Base-by-base conservation (phyloP, 257 asterid genomes). In the Henckelia pumila region DNA sequence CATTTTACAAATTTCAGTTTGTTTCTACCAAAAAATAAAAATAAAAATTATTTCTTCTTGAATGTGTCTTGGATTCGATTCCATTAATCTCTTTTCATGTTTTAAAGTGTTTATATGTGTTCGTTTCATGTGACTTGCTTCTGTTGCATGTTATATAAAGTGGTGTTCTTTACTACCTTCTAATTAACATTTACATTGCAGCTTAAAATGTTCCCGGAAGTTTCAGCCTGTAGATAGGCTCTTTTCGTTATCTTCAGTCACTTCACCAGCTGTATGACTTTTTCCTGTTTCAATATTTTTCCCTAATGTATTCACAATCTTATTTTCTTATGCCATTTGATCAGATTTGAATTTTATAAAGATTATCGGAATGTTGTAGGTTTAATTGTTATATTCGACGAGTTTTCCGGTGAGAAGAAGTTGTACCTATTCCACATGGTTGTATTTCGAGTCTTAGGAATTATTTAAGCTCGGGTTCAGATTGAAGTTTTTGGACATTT, bases 141-240 rank as follows among this genome's bases (percentile, higher is more conserved):
- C 62, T 40, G 11, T 52, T 37, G 49, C 33, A 25, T 2, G 8
- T 69, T 57, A 35, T 17, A 80, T 52, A 44, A 57, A 16, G 47
- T 22, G 16, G 14, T 70, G 75, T 16, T 63, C 50, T 25, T 63
- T 58, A 37, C 16, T 10, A 10, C 47, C 47, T 37, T 17, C 11
- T 37, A 9, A 16, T 37, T 37, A 2, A 37, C 17, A 37, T 40
- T 40, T 40, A 16, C 2, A 26, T 69, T 86, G 81, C 91, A 94
- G 97, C 65, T 84, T 94, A 80, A 94, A 88, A 79, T 85, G 99
- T 33, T 91, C 96, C 33, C 73, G 99, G 85, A 94, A 91, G 80
- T 91, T 94, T 79, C 99, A 91, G 82, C 88, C 95, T 20, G 99
- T 88, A 79, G 99, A 94, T 74, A 82, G 99, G 83, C 95, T 94